These are phyloP conservation scores for grape (Vitis vinifera) DNA, from an alignment of 164 flowering plant species.

Conservation along the genomic window DNA sequence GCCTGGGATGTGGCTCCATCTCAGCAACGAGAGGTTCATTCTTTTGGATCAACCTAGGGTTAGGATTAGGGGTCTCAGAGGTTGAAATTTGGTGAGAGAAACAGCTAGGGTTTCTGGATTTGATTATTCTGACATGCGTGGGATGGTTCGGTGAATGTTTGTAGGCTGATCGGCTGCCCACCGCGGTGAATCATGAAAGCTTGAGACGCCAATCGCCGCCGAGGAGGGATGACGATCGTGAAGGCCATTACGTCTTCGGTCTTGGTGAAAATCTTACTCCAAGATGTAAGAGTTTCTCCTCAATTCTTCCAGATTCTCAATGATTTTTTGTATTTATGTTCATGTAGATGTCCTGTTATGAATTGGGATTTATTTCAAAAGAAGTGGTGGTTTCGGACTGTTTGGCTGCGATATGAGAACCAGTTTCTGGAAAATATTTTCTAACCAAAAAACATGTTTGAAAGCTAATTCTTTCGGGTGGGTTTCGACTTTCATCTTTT, in stretches of 20 bases:
- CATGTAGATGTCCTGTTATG: too few relatives aligned
- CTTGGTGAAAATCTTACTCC: constrained; percentile 84
- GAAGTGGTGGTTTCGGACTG: too few relatives aligned
- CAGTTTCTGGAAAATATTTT: too few relatives aligned
- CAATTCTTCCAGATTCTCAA: too few relatives aligned
- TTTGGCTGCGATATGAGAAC: too few relatives aligned
- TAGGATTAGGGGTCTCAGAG: constrained; percentile 27
- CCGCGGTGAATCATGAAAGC: constrained; percentile 7
- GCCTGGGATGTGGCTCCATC: constrained; percentile 62
- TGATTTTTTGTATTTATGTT: too few relatives aligned
- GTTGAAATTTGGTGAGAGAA: background rate
- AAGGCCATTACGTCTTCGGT: constrained; percentile 77
- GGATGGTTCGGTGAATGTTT: constrained; percentile 24
- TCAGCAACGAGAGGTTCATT: constrained; percentile 41
- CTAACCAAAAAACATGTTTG: too few relatives aligned
- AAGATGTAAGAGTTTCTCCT: constrained; percentile 55
- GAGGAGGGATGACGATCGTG: constrained; percentile 71
- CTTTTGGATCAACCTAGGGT: background rate
- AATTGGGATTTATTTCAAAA: too few relatives aligned
- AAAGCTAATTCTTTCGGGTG: too few relatives aligned
- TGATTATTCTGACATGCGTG: constrained; percentile 18
- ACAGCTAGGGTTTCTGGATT: background rate
- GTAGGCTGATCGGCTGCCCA: constrained; percentile 34
- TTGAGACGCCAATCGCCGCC: constrained; percentile 58
- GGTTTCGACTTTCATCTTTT: too few relatives aligned